Conservation (phyloP, 306 rosid genomes). For the Crataegus laevigata region DNA sequence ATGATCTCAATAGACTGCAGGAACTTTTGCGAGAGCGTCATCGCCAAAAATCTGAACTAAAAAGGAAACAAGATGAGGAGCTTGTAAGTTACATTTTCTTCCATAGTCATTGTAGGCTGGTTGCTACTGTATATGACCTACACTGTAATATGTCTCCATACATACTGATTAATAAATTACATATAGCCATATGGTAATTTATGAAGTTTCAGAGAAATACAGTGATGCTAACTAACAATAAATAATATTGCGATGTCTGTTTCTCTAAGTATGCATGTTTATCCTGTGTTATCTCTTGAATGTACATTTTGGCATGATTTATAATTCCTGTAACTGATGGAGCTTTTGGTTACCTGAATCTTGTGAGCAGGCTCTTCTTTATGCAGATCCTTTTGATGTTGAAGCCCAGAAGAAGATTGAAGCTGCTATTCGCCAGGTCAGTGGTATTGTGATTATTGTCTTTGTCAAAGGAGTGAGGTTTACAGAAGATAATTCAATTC, state of each 20-base stretch:
- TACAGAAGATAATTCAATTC: not conserved
- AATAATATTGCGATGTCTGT: not conserved
- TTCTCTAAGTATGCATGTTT: not conserved
- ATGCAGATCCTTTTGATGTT: constrained; percentile 96
- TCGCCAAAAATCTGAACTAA: constrained; percentile 45
- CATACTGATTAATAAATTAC: too few species aligned
- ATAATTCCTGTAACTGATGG: not conserved
- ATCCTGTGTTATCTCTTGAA: not conserved
- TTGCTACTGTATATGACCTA: constrained; percentile 5
- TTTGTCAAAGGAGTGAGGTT: not conserved
- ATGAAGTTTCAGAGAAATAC: not conserved
- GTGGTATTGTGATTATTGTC: constrained; percentile 3
- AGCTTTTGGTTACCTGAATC: not conserved
- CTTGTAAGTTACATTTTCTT: constrained; percentile 43
- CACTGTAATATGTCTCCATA: not conserved
- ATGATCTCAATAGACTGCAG: constrained; percentile 68
- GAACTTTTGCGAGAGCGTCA: constrained; percentile 57
- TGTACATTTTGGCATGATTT: not conserved
- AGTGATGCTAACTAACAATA: not conserved
- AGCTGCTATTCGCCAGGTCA: constrained; percentile 94
- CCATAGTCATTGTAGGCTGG: not conserved
- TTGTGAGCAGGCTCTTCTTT: constrained; percentile 69
- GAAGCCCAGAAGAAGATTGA: constrained; percentile 97
- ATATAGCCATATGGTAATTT: not conserved
- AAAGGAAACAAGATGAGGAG: constrained; percentile 76